A percentile compares a stretch with the other conserved stretches of the same genome.
These are phyloP conservation scores for Alternaria postmessia DNA, from an alignment of 2,329 filamentous ascomycete species.

Conservation along the genomic window DNA sequence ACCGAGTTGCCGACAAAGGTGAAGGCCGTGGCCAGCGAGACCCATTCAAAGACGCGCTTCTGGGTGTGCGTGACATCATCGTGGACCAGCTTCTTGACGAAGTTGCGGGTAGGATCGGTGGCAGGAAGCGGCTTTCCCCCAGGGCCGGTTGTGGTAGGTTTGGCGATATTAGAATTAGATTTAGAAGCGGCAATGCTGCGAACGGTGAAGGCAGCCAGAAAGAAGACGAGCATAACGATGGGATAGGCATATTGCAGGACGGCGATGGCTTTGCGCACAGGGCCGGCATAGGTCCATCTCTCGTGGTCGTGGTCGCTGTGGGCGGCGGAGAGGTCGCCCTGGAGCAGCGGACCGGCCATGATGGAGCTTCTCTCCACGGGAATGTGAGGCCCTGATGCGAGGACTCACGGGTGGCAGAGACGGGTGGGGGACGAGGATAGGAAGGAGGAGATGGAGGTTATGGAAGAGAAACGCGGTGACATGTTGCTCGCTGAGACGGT, in stretches of 20 bases:
- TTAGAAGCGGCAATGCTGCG: conserved; percentile 66
- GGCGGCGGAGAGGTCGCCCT: conserved; percentile 13
- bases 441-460: conserved; percentile 9
- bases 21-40: conserved; percentile 73
- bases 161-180: conserved; percentile 54
- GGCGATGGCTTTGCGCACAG: conserved; percentile 27
- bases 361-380: conserved; percentile 22
- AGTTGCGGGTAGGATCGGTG: conserved; percentile 56
- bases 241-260: conserved; percentile 68
- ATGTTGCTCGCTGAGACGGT: conserved; percentile 15
- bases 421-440: conserved; percentile 1
- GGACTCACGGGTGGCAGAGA: conserved; percentile 20
- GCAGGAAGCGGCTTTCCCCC: conserved; percentile 87
- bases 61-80: conserved; percentile 70
- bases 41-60: conserved; percentile 77
- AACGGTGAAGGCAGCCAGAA: conserved; percentile 67
- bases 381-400: conserved; percentile 16
- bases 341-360: conserved; percentile 30
- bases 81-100: conserved; percentile 56
- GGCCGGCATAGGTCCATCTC: conserved; percentile 29
- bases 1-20: conserved; percentile 79
- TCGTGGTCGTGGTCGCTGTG: conserved; percentile 20
- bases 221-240: conserved; percentile 70
- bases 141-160: conserved; percentile 71
- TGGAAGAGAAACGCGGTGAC: conserved; percentile 22